These are phyloP conservation scores for Capsella bursapastoris DNA, from an alignment of 345 rosid genomes.

Conservation along the genomic window DNA sequence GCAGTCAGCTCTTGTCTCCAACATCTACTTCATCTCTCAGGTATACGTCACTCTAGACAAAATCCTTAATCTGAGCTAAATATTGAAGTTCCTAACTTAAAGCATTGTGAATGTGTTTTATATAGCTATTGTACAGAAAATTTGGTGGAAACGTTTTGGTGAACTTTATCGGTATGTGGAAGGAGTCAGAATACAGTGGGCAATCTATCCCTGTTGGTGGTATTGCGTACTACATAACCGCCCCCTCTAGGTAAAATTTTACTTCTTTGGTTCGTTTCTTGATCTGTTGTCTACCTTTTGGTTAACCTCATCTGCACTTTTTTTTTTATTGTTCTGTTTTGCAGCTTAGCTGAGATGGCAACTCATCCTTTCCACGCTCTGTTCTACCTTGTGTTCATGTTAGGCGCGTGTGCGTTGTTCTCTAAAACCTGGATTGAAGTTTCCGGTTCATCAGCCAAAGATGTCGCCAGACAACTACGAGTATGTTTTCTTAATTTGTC, in stretches of 20 bases:
- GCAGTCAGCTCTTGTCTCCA: slow-evolving; percentile 3
- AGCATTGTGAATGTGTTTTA: neutral
- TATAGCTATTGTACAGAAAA: neutral
- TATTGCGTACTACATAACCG: neutral
- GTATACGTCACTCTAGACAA: neutral
- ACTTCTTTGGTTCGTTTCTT: neutral
- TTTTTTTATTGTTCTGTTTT: neutral
- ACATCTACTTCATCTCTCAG: slow-evolving; percentile 11
- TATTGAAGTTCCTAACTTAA: neutral
- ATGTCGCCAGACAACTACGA: slow-evolving; percentile 4
- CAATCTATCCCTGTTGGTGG: slow-evolving; percentile 1
- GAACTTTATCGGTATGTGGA: neutral
- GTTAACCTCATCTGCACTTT: neutral
- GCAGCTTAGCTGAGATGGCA: slow-evolving; percentile 14
- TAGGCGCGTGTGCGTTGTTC: neutral
- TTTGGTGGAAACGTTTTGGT: neutral
- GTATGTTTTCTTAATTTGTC: neutral
- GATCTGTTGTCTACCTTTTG: slow-evolving; percentile 1
- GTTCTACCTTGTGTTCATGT: slow-evolving; percentile 10
- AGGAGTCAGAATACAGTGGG: slow-evolving; percentile 7
- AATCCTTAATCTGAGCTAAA: neutral
- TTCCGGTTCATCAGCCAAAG: slow-evolving; percentile 6
- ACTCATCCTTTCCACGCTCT: slow-evolving; percentile 8
- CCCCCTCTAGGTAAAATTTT: neutral
- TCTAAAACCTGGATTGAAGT: slow-evolving; percentile 7